Evolutionary conservation across 208 protist genomes (phyloP), one percentile per base, ranked within the genome.

Genomic region (Strigomonas culicis): DNA sequence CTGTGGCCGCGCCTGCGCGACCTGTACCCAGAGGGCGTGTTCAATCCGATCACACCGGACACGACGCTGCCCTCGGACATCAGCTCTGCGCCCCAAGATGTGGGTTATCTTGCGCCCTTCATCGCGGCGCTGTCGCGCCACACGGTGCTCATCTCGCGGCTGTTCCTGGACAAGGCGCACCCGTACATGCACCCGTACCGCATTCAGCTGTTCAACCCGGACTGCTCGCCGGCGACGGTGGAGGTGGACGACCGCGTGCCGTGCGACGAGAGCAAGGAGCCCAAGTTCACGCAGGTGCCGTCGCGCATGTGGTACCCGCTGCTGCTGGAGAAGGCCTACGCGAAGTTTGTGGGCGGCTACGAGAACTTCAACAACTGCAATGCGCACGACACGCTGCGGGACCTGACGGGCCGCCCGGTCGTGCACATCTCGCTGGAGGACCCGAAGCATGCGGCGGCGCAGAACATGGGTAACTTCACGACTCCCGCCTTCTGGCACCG

Each of bases 311-410:
- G 82, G 82, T 97, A 81, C 39, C 88, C 91, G 30, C 63, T 94
- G 41, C 70, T 97, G 44, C 72, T 97, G 52, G 88, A 97, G 75
- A 97, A 97, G 74, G 91, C 91, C 17, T 97, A 97, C 59, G 91
- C 91, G 10, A 97, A 97, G 77, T 94, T 97, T 74, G 80, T 93
- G 15, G 86, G 88, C 58, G 84, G 86, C 30, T 97, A 94, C 75
- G 75, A 80, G 32, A 63, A 77, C 44, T 63, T 97, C 21, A 74
- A 86, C 63, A 86, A 90, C 65, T 94, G 88, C 68, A 93, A 82
- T 15, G 70, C 86, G 39, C 77, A 90, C 63, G 88, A 97, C 71
- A 92, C 87, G 36, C 72, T 95, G 51, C 84, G 80, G 2, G 91
- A 97, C 68, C 59, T 97, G 47, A 97, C 91, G 0, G 91, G 91